Percentiles rank a stretch among this genome's conserved stretches.
These are phyloP conservation scores for Debaryomyces psychrophilus DNA, from an alignment of 1,139 yeast genomes.

Conservation along the genomic window DNA sequence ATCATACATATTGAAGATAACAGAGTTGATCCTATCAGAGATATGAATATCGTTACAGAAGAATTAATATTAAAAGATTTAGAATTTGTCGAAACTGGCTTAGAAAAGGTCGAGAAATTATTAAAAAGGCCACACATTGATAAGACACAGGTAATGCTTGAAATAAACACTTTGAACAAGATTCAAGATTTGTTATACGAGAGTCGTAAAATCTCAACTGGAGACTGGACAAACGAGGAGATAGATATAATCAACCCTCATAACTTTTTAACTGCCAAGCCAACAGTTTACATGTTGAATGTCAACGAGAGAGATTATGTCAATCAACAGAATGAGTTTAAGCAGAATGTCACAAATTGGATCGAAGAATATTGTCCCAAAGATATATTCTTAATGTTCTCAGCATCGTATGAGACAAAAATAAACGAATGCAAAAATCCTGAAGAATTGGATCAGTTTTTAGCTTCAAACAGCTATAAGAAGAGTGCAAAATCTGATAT, in stretches of 20 bases:
- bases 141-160: conserved; percentile 38
- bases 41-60: conserved; percentile 67
- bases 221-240: conserved; percentile 59
- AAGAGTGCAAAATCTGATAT: conserved; percentile 48
- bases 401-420: conserved; percentile 61
- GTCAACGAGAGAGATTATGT: conserved; percentile 60
- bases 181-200: conserved; percentile 58
- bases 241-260: conserved; percentile 58
- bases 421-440: conserved; percentile 30
- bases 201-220: conserved; percentile 54
- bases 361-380: conserved; percentile 54
- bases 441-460: conserved; percentile 22
- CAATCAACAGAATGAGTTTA: conserved; percentile 47
- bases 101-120: conserved; percentile 49
- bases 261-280: conserved; percentile 71
- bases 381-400: conserved; percentile 58
- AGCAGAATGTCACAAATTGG: conserved; percentile 52
- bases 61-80: conserved; percentile 73
- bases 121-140: conserved; percentile 42
- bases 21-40: conserved; percentile 68
- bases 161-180: conserved; percentile 48
- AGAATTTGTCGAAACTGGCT: conserved; percentile 61
- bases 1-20: conserved; percentile 69
- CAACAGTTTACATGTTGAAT: conserved; percentile 63
- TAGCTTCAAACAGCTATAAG: conserved; percentile 15